Percentiles rank a stretch among this genome's conserved stretches.
phyloP scores from a whole-genome alignment of 768 basidiomycete genomes.

The Tricholoma saponaceum region DNA sequence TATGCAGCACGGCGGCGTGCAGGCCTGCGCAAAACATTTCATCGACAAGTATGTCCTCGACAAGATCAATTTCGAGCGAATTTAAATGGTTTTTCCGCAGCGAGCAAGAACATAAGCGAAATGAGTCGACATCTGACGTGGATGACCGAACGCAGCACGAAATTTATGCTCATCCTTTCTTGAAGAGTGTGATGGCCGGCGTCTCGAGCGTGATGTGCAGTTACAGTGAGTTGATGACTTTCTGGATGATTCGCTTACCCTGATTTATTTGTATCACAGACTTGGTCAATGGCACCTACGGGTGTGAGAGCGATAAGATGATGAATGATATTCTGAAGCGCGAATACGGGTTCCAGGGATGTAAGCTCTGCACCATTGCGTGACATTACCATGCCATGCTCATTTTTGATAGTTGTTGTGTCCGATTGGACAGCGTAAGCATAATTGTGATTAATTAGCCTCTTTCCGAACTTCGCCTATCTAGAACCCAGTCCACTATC shows the following conservation, averaged over 20 bases:
- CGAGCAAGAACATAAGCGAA: constrained; percentile 66
- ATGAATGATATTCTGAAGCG: constrained; percentile 73
- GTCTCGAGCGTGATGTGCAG: constrained; percentile 74
- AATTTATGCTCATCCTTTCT: constrained; percentile 66
- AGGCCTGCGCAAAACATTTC: no score
- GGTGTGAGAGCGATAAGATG: constrained; percentile 69
- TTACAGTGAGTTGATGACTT: constrained; percentile 55
- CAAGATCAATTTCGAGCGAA: constrained; percentile 48
- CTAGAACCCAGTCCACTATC: constrained; percentile 52
- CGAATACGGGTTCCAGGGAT: constrained; percentile 77
- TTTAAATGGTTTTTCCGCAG: constrained; percentile 25
- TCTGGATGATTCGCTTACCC: no score
- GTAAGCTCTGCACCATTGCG: constrained; percentile 24
- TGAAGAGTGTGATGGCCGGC: constrained; percentile 70
- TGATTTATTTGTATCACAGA: constrained; percentile 31
- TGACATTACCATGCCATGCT: neutral
- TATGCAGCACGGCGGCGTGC: constrained; percentile 73
- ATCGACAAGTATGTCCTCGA: constrained; percentile 83
- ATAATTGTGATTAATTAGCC: no score
- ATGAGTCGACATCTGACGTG: constrained; percentile 55
- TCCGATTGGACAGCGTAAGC: constrained; percentile 67
- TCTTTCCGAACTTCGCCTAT: neutral
- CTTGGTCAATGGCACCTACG: constrained; percentile 64
- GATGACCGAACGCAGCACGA: constrained; percentile 81
- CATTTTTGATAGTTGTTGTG: constrained; percentile 46